Conservation (phyloP, 2,329 filamentous ascomycete genomes). For the Capronia coronata region DNA sequence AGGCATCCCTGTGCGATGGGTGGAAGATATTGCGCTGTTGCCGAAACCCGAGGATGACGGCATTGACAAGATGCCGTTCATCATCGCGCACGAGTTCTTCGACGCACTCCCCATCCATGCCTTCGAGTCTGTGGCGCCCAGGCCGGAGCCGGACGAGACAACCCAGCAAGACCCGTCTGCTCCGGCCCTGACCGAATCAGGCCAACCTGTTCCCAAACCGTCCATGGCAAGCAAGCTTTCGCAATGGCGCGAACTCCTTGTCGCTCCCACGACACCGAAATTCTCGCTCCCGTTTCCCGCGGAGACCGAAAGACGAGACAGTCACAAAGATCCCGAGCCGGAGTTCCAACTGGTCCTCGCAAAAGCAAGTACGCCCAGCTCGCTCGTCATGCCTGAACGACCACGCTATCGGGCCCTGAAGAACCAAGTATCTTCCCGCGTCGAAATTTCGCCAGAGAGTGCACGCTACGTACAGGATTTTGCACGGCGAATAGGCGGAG, state of each 20-base stretch:
- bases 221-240: conserved; percentile 40
- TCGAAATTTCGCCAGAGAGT: conserved; percentile 87
- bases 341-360: conserved; percentile 86
- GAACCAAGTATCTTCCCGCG: conserved; percentile 58
- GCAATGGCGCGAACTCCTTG: conserved; percentile 79
- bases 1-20: conserved; percentile 63
- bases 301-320: conserved; percentile 16
- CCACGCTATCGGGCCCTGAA: conserved; percentile 71
- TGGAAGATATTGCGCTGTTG: conserved; percentile 78
- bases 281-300: conserved; percentile 49
- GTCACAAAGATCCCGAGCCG: conserved; percentile 48
- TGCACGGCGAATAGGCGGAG: conserved; percentile 73
- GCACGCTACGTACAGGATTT: conserved; percentile 74
- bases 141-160: conserved; percentile 32
- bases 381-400: conserved; percentile 74
- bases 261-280: conserved; percentile 58
- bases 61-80: conserved; percentile 71
- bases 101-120: conserved; percentile 94
- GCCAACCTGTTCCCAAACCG: conserved; percentile 25
- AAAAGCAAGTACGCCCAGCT: conserved; percentile 69
- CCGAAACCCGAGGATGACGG: conserved; percentile 56
- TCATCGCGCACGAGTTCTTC: conserved; percentile 97
- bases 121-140: conserved; percentile 67
- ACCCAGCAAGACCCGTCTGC: conserved; percentile 34
- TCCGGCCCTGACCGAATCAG: conserved; percentile 30